Conservation (phyloP, 2,329 filamentous ascomycete genomes). For the Metarhizium guizhouense region DNA sequence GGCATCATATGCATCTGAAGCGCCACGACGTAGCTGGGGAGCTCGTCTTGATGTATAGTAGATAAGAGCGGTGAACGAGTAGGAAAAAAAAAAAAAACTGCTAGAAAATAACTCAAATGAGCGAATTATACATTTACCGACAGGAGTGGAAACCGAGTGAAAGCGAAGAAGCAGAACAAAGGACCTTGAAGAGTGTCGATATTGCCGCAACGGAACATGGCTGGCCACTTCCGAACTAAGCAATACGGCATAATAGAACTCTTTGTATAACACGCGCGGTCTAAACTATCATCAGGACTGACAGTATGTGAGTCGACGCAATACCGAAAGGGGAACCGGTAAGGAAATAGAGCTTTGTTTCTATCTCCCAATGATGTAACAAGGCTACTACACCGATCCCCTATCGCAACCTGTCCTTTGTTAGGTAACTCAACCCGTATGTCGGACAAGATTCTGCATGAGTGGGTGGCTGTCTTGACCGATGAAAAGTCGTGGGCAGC, state of each 20-base stretch:
- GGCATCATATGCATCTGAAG: neutral
- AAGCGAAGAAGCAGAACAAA: neutral
- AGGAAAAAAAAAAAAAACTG: neutral
- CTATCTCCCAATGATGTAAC: neutral
- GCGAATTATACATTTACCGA: neutral
- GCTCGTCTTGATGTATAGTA: neutral
- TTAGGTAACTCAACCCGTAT: neutral
- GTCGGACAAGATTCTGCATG: constrained; percentile 1
- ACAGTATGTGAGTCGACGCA: neutral
- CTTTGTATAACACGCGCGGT: no score
- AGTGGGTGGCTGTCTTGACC: neutral
- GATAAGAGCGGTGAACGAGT: constrained; percentile 1
- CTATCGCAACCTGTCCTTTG: neutral
- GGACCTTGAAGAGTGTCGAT: neutral
- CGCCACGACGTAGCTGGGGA: neutral
- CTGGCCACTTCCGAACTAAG: neutral
- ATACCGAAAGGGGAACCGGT: constrained; percentile 1
- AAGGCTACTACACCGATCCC: neutral
- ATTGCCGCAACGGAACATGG: neutral
- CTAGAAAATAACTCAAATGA: neutral
- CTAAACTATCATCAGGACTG: neutral
- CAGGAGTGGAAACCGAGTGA: neutral
- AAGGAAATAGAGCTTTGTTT: neutral
- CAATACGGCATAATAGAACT: neutral
- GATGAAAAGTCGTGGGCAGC: neutral